Base-by-base conservation (phyloP, 768 basidiomycete species). In the Termitomyces sp. region DNA sequence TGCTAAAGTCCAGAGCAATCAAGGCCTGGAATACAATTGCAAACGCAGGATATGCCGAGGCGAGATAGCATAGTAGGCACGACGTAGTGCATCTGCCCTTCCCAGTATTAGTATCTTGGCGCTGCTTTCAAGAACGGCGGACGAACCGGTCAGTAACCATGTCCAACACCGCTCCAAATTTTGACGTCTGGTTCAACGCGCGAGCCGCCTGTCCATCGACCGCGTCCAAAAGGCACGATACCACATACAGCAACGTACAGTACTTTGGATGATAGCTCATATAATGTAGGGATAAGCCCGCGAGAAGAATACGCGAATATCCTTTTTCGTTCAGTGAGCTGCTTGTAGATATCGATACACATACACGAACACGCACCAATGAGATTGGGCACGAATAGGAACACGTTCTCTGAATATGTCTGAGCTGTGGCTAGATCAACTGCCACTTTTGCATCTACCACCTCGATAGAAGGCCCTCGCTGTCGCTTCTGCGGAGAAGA, bases 131-230 rank as follows among this genome's bases (percentile, higher is more conserved):
- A 14, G 10, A 19, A 59, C 69, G 5, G 23, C 3, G 3, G 44
- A 50, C 86, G 61, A 61, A 96, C 94, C 96, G 78, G 71, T 99
- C 97, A 6, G 97, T 98, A 42, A 99, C 96, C 97, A 99, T 99
- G 72, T 99, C 97, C 64, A 99, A 74, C 44, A 98, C 96, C 3
- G 94, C 94, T 23, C 97, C 97, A 71, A 98, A 98, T 74, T 96
- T 95, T 54, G 91, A 94, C 5, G 93, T 89, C 73, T 99, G 95
- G 11, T 85, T 86, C 42, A 97, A 75, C 0, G 85, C 84, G 46
- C 97, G 79, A 12, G 97, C 97, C 9, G 89, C 95, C 66, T 89
- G 86, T 3, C 97, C 97, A 62, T 98, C 97, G 30, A 95, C 88
- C 15, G 94, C 97, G 67, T 99, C 97, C 63, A 99, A 77, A 43